phyloP scores from a whole-genome alignment of 2,329 filamentous ascomycete species.

The Ascochyta clinopodiicola region DNA sequence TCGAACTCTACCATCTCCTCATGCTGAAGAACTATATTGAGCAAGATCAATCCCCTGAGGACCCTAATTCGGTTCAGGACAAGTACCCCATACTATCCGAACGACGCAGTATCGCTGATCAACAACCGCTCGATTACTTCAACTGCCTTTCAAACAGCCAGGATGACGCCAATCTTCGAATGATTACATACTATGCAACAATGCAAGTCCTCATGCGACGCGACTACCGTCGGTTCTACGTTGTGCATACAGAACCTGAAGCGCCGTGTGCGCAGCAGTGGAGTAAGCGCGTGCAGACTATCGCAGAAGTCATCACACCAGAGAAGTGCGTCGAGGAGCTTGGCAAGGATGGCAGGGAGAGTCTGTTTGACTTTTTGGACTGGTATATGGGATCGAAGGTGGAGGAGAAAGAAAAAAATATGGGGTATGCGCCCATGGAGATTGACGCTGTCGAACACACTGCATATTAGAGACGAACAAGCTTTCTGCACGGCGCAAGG shows the following conservation, averaged over 20 bases:
- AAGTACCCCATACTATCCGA: constrained; percentile 42
- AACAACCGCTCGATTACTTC: constrained; percentile 33
- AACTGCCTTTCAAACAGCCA: constrained; percentile 23
- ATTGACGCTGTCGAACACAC: neutral
- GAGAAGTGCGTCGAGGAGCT: constrained; percentile 36
- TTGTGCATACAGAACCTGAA: constrained; percentile 40
- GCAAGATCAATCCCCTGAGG: constrained; percentile 25
- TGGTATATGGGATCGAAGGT: constrained; percentile 26
- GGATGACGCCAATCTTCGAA: constrained; percentile 32
- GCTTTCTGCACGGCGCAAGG: neutral
- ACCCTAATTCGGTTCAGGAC: constrained; percentile 23
- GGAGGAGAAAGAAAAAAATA: neutral
- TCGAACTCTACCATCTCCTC: constrained; percentile 37
- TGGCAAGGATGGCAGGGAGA: constrained; percentile 21
- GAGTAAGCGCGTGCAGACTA: constrained; percentile 30
- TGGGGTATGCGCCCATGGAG: constrained; percentile 1
- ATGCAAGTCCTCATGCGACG: constrained; percentile 31
- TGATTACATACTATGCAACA: constrained; percentile 37
- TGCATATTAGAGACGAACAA: neutral
- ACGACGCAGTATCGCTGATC: constrained; percentile 27
- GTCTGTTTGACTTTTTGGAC: constrained; percentile 39
- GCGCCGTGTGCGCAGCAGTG: constrained; percentile 26
- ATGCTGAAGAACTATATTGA: constrained; percentile 31
- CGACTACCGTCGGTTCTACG: constrained; percentile 40
- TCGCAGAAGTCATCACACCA: constrained; percentile 40